Conservation (phyloP, 176 grass and related monocot species). For the Aegilops tauschii region DNA sequence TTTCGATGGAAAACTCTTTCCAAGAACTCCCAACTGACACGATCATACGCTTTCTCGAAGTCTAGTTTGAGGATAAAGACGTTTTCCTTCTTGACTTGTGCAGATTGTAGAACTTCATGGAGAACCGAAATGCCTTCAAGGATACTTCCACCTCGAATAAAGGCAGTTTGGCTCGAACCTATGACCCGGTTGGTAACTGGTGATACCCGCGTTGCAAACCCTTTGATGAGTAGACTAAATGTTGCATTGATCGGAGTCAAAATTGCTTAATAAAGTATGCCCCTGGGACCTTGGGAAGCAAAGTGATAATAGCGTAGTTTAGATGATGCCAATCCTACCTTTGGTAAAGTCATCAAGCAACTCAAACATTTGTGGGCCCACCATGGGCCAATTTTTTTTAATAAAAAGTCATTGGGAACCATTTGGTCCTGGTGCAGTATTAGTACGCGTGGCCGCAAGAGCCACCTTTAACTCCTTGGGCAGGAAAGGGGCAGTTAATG, state of each 20-base stretch:
- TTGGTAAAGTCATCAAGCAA: not conserved
- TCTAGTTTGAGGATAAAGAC: not conserved
- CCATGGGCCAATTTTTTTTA: not conserved
- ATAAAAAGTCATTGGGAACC: not conserved
- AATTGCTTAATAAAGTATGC: not conserved
- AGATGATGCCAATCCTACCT: not conserved
- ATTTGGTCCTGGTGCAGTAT: not conserved
- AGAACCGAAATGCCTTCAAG: not conserved
- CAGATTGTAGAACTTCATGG: not conserved
- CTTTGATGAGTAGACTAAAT: not conserved
- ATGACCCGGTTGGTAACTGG: too few species aligned
- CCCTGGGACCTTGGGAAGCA: not conserved
- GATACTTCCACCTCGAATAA: not conserved
- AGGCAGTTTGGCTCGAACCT: not conserved
- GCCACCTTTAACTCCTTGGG: not conserved
- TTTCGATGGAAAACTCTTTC: not conserved
- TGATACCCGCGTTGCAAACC: not conserved
- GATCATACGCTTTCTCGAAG: not conserved
- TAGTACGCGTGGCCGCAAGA: not conserved
- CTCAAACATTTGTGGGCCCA: not conserved
- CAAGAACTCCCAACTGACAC: not conserved
- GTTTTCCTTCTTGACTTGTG: not conserved
- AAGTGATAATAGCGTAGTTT: not conserved
- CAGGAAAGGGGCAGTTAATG: not conserved
- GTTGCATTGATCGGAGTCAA: not conserved